Evolutionary conservation across 2,329 filamentous ascomycete genomes (phyloP).

Genomic region (Botryotinia convoluta): DNA sequence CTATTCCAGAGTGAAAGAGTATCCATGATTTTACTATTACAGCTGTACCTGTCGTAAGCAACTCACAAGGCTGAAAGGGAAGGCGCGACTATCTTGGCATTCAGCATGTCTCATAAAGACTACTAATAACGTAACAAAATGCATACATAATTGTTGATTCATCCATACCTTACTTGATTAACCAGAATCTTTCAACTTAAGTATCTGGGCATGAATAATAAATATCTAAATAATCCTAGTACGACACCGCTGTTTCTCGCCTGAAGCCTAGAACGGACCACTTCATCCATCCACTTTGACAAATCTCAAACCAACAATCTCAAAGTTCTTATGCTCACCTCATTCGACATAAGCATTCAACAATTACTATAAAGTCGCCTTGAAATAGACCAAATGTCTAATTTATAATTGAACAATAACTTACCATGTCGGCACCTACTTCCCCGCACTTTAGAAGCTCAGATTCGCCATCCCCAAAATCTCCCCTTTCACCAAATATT

Average conservation of each 20-base stretch:
- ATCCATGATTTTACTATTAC: background rate
- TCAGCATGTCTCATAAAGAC: background rate
- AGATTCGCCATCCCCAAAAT: conserved; percentile 24
- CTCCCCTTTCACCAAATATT: conserved; percentile 30
- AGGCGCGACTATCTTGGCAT: conserved; percentile 11
- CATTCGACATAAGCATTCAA: conserved; percentile 6
- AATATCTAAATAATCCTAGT: conserved; percentile 10
- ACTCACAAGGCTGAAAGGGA: conserved; percentile 9
- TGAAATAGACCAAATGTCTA: background rate
- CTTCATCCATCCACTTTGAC: conserved; percentile 19
- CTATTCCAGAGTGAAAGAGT: background rate
- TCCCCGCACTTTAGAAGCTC: conserved; percentile 5
- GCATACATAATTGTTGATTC: background rate
- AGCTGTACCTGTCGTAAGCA: background rate
- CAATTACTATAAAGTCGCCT: background rate
- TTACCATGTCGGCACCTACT: conserved; percentile 19
- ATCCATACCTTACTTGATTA: background rate
- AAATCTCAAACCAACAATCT: conserved; percentile 14
- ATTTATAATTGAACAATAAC: background rate
- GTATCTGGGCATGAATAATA: conserved; percentile 3
- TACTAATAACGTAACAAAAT: conserved; percentile 2
- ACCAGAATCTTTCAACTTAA: background rate
- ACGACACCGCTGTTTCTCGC: conserved; percentile 20
- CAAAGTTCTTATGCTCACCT: conserved; percentile 5
- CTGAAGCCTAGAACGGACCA: conserved; percentile 19